Conservation (phyloP, 2,329 filamentous ascomycete species). For the Talaromyces sp. region DNA sequence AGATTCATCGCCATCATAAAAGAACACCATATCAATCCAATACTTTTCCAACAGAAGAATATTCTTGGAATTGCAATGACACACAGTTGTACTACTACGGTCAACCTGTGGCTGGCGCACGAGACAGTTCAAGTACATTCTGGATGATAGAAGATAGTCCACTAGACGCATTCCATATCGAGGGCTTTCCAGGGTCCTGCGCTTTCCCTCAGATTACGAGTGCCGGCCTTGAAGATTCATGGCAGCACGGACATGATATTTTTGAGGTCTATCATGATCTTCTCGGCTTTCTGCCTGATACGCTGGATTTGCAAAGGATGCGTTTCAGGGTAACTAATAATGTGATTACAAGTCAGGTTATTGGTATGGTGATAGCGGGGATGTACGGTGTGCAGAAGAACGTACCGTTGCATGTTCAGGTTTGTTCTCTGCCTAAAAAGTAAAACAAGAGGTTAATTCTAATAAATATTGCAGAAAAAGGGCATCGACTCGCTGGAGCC, state of each 20-base stretch:
- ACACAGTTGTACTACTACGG: constrained; percentile 66
- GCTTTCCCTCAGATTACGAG: constrained; percentile 76
- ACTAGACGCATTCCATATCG: constrained; percentile 60
- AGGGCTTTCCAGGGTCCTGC: constrained; percentile 67
- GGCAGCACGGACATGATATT: constrained; percentile 69
- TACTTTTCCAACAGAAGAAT: constrained; percentile 66
- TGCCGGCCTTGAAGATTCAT: constrained; percentile 66
- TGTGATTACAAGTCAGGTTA: constrained; percentile 74
- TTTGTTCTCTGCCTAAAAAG: constrained; percentile 12
- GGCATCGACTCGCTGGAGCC: constrained; percentile 69
- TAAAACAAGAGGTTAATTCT: too few relatives aligned
- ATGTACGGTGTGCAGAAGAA: constrained; percentile 51
- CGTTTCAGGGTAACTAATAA: constrained; percentile 74
- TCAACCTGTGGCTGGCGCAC: constrained; percentile 39
- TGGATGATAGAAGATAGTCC: constrained; percentile 59
- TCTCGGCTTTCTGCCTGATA: constrained; percentile 59
- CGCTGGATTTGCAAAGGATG: constrained; percentile 42
- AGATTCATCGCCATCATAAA: constrained; percentile 80
- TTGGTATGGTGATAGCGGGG: constrained; percentile 65
- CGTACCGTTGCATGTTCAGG: constrained; percentile 47
- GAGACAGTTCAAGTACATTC: constrained; percentile 52
- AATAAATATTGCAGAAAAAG: not conserved
- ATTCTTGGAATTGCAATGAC: constrained; percentile 67
- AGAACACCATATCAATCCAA: constrained; percentile 75
- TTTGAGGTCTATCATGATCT: constrained; percentile 69